Conservation (phyloP, 148 eudicot species). For the Linanthus parryae region DNA sequence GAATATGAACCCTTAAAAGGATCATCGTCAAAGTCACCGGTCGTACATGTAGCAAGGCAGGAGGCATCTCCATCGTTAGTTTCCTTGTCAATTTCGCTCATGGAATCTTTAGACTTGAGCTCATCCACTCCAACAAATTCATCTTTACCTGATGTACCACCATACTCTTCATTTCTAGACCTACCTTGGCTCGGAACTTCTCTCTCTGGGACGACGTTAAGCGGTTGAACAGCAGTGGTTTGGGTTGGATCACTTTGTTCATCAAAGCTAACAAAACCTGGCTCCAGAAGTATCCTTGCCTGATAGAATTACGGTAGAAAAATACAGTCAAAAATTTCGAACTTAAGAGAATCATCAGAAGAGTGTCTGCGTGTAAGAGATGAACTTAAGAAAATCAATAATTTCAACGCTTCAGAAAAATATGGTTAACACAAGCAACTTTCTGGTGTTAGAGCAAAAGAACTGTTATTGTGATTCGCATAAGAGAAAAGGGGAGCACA, state of each 20-base stretch:
- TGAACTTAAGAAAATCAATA: too few species aligned
- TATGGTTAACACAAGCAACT: too few species aligned
- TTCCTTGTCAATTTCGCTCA: conserved; percentile 56
- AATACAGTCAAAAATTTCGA: too few species aligned
- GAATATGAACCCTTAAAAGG: conserved; percentile 34
- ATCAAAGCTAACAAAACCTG: conserved; percentile 38
- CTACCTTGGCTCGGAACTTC: conserved; percentile 12
- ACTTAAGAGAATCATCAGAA: too few species aligned
- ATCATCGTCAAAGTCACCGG: conserved; percentile 70
- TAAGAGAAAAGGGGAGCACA: too few species aligned
- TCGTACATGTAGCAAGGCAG: conserved; percentile 77
- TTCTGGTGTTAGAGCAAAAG: too few species aligned
- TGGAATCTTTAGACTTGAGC: conserved; percentile 27
- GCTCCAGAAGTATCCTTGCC: conserved; percentile 86
- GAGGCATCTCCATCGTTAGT: conserved; percentile 76
- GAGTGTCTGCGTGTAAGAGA: too few species aligned
- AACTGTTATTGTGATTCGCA: too few species aligned
- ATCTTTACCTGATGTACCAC: conserved; percentile 26
- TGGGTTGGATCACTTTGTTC: conserved; percentile 28
- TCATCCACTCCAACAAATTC: conserved; percentile 28
- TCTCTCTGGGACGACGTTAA: conserved; percentile 15
- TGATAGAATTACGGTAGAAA: conserved; percentile 16
- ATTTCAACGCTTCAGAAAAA: too few species aligned
- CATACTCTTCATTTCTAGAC: conserved; percentile 29
- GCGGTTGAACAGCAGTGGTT: conserved; percentile 21